Evolutionary conservation across 495 filamentous ascomycete genomes (phyloP).

Genomic region (Margaritispora aquatica): DNA sequence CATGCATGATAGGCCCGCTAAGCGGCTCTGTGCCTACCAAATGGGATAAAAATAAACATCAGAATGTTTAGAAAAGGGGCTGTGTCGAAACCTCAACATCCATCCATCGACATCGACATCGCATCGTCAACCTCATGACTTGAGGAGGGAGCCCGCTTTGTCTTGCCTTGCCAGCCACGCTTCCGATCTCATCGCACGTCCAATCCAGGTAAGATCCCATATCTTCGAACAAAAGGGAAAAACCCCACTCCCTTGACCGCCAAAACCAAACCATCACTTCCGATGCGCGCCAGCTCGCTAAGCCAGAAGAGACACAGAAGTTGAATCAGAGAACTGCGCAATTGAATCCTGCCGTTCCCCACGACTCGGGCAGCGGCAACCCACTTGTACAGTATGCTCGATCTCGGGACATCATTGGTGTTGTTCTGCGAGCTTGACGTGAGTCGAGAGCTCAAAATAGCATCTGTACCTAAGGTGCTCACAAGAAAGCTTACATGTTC

Average conservation of each 20-base stretch:
- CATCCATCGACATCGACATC: neutral
- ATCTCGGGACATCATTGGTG: neutral
- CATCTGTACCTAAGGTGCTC: neutral
- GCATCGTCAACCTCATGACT: neutral
- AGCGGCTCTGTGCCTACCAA: neutral
- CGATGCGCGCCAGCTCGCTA: too few species aligned
- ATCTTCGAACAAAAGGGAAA: neutral
- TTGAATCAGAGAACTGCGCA: neutral
- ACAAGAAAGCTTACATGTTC: neutral
- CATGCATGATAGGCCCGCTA: neutral
- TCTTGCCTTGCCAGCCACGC: too few species aligned
- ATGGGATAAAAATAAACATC: neutral
- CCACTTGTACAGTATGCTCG: neutral
- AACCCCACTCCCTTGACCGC: too few species aligned
- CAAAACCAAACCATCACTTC: too few species aligned
- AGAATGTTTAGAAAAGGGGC: neutral
- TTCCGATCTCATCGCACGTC: too few species aligned
- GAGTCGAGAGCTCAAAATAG: neutral
- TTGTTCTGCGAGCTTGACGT: neutral
- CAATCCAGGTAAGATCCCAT: neutral
- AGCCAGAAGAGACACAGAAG: neutral
- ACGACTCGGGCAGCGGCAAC: neutral
- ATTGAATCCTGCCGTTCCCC: neutral
- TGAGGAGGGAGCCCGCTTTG: too few species aligned
- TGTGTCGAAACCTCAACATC: neutral